These are phyloP conservation scores for Penicillium sp. DNA, from an alignment of 2,329 filamentous ascomycete species.

Conservation along the genomic window DNA sequence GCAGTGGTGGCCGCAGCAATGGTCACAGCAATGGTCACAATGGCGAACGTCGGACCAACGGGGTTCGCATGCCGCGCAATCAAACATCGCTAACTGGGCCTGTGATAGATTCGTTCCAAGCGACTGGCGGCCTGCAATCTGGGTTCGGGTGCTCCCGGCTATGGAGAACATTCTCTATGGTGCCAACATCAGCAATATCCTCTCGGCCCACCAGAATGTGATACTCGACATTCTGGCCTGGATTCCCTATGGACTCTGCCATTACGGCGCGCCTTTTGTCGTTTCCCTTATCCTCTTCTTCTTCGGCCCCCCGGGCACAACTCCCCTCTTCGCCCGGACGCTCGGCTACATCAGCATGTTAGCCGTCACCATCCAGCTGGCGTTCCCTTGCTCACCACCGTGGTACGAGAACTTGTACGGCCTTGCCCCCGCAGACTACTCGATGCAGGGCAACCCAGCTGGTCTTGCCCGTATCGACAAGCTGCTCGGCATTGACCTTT, in stretches of 20 bases:
- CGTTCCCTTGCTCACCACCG: constrained; percentile 90
- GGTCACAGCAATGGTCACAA: too few relatives aligned
- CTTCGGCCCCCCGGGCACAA: constrained; percentile 80
- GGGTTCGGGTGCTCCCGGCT: constrained; percentile 90
- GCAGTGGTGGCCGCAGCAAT: too few relatives aligned
- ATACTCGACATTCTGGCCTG: constrained; percentile 84
- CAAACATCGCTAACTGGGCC: constrained; percentile 18
- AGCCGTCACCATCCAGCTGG: constrained; percentile 81
- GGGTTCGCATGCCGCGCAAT: background rate
- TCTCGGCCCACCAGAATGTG: constrained; percentile 82
- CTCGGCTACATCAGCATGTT: constrained; percentile 92
- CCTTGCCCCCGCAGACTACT: constrained; percentile 85
- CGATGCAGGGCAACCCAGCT: constrained; percentile 83
- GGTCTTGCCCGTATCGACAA: constrained; percentile 84
- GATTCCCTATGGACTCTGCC: constrained; percentile 87
- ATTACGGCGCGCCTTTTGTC: constrained; percentile 82
- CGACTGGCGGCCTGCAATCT: constrained; percentile 87
- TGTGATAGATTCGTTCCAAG: constrained; percentile 73
- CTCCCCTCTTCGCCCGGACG: constrained; percentile 77
- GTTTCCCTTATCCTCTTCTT: constrained; percentile 78
- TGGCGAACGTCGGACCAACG: too few relatives aligned
- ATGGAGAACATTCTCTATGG: constrained; percentile 96
- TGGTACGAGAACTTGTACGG: constrained; percentile 97
- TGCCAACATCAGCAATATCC: constrained; percentile 91
- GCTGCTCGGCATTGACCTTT: constrained; percentile 86